phyloP scores from a whole-genome alignment of 2,329 filamentous ascomycete species.

The Phyllosticta citrichinensis region DNA sequence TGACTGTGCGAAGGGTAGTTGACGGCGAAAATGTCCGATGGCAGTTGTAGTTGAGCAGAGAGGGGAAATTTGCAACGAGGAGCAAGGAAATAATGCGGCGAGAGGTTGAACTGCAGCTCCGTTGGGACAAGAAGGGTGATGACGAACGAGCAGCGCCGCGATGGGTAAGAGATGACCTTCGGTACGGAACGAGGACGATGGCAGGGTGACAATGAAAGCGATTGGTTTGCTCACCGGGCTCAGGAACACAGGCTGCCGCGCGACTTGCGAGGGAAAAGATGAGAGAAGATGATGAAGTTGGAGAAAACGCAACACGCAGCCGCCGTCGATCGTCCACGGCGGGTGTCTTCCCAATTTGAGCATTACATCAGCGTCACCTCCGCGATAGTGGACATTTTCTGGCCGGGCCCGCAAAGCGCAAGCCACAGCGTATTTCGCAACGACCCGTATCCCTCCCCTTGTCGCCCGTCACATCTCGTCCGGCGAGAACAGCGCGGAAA shows the following conservation, averaged over 20 bases:
- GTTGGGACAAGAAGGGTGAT: not conserved
- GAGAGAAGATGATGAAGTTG: too few relatives aligned
- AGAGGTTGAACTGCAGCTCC: too few relatives aligned
- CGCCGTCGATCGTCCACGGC: not conserved
- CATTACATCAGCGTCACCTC: not conserved
- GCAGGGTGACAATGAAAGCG: too few relatives aligned
- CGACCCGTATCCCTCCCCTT: not conserved
- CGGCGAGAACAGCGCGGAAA: not conserved
- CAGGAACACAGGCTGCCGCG: not conserved
- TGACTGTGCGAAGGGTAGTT: not conserved
- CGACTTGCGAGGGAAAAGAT: too few relatives aligned
- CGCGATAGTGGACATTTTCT: not conserved
- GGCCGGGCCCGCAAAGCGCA: not conserved
- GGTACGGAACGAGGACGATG: too few relatives aligned
- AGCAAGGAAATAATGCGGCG: too few relatives aligned
- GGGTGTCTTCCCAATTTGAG: not conserved
- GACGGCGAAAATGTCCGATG: not conserved
- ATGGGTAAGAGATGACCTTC: too few relatives aligned
- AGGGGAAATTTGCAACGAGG: not conserved
- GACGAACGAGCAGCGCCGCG: too few relatives aligned
- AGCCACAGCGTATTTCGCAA: not conserved
- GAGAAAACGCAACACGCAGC: not conserved
- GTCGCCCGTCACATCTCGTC: not conserved
- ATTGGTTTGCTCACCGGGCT: not conserved
- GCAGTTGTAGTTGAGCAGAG: not conserved